Evolutionary conservation across 306 rosid species (phyloP).

Genomic region (Parietaria judaica): DNA sequence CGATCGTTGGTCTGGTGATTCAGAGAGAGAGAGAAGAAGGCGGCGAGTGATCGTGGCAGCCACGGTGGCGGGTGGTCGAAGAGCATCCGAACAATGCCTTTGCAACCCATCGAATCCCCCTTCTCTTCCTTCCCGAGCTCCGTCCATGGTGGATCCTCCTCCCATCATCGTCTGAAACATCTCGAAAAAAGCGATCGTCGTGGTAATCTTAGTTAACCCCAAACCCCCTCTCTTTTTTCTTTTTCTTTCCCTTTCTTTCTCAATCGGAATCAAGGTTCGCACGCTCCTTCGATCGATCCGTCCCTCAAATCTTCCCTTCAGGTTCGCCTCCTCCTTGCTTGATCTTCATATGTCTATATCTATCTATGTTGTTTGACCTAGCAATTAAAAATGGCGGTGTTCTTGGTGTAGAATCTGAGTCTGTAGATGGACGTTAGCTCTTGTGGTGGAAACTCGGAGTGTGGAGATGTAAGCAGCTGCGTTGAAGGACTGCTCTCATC

Average conservation of each 20-base stretch:
- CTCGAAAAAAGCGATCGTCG: slow-evolving; percentile 76
- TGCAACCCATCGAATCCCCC: slow-evolving; percentile 33
- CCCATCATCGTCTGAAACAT: slow-evolving; percentile 68
- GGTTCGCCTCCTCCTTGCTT: background rate
- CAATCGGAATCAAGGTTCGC: too few species aligned
- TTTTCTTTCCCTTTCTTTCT: slow-evolving; percentile 1
- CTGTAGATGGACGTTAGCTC: slow-evolving; percentile 49
- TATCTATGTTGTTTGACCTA: background rate
- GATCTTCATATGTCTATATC: background rate
- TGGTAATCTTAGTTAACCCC: slow-evolving; percentile 79
- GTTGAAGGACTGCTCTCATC: slow-evolving; percentile 26
- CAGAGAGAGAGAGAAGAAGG: too few species aligned
- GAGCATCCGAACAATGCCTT: slow-evolving; percentile 80
- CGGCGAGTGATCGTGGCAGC: too few species aligned
- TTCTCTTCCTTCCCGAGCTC: slow-evolving; percentile 35
- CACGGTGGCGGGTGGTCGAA: slow-evolving; percentile 20
- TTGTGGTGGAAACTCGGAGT: slow-evolving; percentile 22
- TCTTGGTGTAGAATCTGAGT: slow-evolving; percentile 27
- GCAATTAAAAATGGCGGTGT: background rate
- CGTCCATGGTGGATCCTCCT: slow-evolving; percentile 52
- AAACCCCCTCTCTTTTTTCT: slow-evolving; percentile 3
- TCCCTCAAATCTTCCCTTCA: background rate
- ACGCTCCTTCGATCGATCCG: background rate
- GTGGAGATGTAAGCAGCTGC: slow-evolving; percentile 16
- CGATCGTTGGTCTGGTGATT: too few species aligned